Evolutionary conservation across 2,329 filamentous ascomycete species (phyloP).

Genomic region (Trichoderma pleuroti): DNA sequence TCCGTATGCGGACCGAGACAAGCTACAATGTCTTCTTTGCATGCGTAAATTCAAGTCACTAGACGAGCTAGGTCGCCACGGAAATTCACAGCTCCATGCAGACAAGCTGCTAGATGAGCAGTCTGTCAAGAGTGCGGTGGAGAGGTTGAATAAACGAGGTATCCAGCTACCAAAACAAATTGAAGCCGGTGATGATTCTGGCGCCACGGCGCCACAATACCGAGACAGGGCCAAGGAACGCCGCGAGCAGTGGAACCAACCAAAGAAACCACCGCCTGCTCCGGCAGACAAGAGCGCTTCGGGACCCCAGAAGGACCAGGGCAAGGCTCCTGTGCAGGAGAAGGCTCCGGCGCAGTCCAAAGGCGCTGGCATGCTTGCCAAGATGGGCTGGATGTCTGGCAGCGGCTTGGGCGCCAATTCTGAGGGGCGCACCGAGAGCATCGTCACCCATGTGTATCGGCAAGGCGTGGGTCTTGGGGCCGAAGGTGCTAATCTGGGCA

Average conservation of each 20-base stretch:
- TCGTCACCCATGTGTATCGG: constrained; percentile 62
- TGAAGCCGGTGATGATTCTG: constrained; percentile 15
- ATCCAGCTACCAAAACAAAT: constrained; percentile 34
- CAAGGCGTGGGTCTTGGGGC: constrained; percentile 68
- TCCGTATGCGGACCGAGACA: constrained; percentile 58
- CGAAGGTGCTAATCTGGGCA: constrained; percentile 65
- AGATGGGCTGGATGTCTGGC: constrained; percentile 69
- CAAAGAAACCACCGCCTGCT: constrained; percentile 48
- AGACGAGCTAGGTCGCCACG: constrained; percentile 42
- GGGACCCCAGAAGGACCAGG: constrained; percentile 21
- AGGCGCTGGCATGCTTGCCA: constrained; percentile 64
- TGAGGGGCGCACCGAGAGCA: constrained; percentile 59
- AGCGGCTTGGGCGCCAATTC: constrained; percentile 62
- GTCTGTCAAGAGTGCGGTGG: constrained; percentile 48
- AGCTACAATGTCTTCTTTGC: constrained; percentile 44
- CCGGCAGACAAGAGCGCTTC: constrained; percentile 36
- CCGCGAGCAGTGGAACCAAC: constrained; percentile 59
- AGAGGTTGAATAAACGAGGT: constrained; percentile 39
- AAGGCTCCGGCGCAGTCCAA: constrained; percentile 46
- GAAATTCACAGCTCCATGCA: constrained; percentile 42
- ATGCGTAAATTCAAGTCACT: constrained; percentile 46
- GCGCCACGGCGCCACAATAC: constrained; percentile 41
- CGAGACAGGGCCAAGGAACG: constrained; percentile 67
- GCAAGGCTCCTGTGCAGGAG: constrained; percentile 22
- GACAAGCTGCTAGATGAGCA: constrained; percentile 39